Evolutionary conservation across 495 filamentous ascomycete genomes (phyloP), one percentile per base, ranked within the genome.

Genomic region (Penicillium antarcticum): DNA sequence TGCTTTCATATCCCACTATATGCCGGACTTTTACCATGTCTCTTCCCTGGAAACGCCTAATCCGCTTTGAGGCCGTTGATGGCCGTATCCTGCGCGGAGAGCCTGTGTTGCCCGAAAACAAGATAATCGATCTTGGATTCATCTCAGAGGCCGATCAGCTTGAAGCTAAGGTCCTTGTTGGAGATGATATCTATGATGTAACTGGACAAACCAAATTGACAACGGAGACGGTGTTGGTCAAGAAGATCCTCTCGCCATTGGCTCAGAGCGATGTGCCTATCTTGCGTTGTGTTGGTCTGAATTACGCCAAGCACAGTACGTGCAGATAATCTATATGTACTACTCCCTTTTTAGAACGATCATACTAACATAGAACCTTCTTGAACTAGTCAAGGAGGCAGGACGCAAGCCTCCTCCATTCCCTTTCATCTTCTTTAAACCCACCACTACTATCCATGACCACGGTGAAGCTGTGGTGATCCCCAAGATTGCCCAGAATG

Each of bases 361-460:
- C n/a, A n/a, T n/a, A n/a, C n/a, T n/a, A n/a, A n/a, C n/a, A n/a
- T n/a, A n/a, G n/a, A n/a, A n/a, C n/a, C n/a, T n/a, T n/a, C n/a
- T n/a, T n/a, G n/a, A n/a, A n/a, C n/a, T n/a, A 80, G 77, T 80
- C 56, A 64, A 68, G 29, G 77, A 80, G 66, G 73, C 74, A 37
- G 74, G 74, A 9, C 65, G 73, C 14, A 67, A 69, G 0, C 70
- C 72, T 5, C 76, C 78, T 11, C 68, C 70, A 11, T 76, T 63
- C 55, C 78, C 78, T 18, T 74, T 68, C 24, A 68, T 79, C 13
- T 80, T 80, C 62, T 72, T 76, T 58, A 81, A 81, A 50, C 69
- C 78, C 7, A 51, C 52, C 39, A 76, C 78, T 3, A 67, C 67
- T 31, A 52, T 80, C 5, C 48, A 60, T 21, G 76, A 74, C 52